Evolutionary conservation across 2,329 filamentous ascomycete species (phyloP).

Genomic region (Dactylellina sp.): DNA sequence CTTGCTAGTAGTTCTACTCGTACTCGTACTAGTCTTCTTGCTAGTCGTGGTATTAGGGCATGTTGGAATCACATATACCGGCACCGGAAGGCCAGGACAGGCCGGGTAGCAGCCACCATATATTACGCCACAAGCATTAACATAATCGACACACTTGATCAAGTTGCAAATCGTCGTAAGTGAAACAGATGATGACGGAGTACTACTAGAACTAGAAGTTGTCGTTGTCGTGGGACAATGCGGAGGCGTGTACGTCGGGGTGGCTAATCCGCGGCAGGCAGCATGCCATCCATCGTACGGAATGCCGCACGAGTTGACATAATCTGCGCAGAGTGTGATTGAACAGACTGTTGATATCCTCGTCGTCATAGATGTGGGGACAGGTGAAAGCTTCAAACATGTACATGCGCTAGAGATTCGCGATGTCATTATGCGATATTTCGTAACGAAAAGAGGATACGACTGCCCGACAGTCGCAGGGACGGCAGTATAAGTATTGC

Average conservation of each 20-base stretch:
- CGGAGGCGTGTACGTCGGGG: conserved; percentile 18
- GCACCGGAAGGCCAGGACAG: background rate
- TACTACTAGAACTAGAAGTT: conserved; percentile 5
- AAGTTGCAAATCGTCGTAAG: no score
- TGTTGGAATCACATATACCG: background rate
- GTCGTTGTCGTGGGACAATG: background rate
- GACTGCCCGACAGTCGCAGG: background rate
- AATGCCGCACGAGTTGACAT: conserved; percentile 56
- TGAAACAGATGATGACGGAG: no score
- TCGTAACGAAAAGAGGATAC: background rate
- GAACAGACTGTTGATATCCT: conserved; percentile 34
- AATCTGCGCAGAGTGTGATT: conserved; percentile 54
- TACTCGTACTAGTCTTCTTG: no score
- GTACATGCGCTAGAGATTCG: conserved; percentile 1
- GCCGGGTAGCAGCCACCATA: background rate
- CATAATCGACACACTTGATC: background rate
- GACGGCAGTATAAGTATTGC: background rate
- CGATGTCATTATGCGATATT: background rate
- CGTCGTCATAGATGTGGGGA: conserved; percentile 10
- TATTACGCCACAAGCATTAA: background rate
- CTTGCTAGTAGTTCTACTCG: no score
- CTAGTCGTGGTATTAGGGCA: background rate
- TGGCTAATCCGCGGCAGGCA: conserved; percentile 21
- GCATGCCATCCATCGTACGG: conserved; percentile 56
- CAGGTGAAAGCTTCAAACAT: background rate